phyloP scores from a whole-genome alignment of 306 rosid species.

The Sesbania bispinosa region DNA sequence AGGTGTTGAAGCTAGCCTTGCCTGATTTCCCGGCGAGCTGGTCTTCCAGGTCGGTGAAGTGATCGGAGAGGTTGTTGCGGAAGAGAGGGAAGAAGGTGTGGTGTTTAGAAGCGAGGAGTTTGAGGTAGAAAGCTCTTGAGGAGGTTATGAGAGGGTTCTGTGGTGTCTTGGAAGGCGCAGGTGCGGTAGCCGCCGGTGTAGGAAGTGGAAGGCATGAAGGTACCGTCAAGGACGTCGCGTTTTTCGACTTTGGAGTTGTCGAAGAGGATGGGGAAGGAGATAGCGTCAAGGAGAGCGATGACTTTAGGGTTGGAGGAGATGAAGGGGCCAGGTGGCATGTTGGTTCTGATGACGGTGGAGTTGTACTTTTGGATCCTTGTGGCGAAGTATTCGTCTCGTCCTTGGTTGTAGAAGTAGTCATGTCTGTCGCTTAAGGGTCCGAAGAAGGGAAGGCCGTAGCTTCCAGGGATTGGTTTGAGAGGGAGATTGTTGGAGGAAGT shows the following conservation, averaged over 20 bases:
- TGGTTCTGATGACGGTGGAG: constrained; percentile 65
- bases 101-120: constrained; percentile 46
- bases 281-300: constrained; percentile 59
- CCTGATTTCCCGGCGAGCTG: constrained; percentile 17
- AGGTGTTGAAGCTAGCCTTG: constrained; percentile 39
- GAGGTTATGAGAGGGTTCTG: constrained; percentile 51
- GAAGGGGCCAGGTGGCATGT: constrained; percentile 85
- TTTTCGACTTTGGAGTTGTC: constrained; percentile 65
- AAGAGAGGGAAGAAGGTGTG: constrained; percentile 43
- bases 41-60: constrained; percentile 45
- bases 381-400: constrained; percentile 54
- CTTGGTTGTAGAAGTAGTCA: constrained; percentile 74
- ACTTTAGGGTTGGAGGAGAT: constrained; percentile 51
- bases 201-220: constrained; percentile 69
- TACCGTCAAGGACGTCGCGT: constrained; percentile 65
- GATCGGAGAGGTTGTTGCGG: constrained; percentile 26
- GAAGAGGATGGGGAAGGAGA: constrained; percentile 56
- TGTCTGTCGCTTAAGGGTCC: constrained; percentile 58
- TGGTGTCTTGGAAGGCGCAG: constrained; percentile 61
- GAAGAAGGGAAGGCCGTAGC: constrained; percentile 55
- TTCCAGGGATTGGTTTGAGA: constrained; percentile 49
- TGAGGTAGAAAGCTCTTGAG: constrained; percentile 45
- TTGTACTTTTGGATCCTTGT: constrained; percentile 34
- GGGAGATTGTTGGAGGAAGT: constrained; percentile 14
- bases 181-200: constrained; percentile 69